A percentile compares a stretch with the other conserved stretches of the same genome.
These are phyloP conservation scores for Hapsidospora chrysogenum DNA, from an alignment of 495 filamentous ascomycete species.

Conservation along the genomic window DNA sequence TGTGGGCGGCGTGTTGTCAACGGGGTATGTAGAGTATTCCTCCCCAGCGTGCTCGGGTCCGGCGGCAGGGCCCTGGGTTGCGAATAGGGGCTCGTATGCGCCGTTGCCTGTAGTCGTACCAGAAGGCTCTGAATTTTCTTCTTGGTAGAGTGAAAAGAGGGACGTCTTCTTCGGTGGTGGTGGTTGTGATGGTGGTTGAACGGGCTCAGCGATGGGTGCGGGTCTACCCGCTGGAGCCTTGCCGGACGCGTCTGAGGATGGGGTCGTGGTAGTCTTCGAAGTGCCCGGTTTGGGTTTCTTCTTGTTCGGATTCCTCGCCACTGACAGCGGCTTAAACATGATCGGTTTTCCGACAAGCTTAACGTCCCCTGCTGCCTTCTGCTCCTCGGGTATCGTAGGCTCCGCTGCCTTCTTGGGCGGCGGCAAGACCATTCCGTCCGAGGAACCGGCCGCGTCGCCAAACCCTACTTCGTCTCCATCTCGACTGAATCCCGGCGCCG, in stretches of 20 bases:
- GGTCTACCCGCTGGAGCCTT: not conserved
- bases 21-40: not conserved
- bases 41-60: not conserved
- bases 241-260: constrained; percentile 5
- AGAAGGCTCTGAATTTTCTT: constrained; percentile 7
- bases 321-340: constrained; percentile 80
- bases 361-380: constrained; percentile 37
- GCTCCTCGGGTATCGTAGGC: constrained; percentile 24
- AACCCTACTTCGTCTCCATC: constrained; percentile 17
- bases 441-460: constrained; percentile 4
- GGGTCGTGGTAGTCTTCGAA: constrained; percentile 1
- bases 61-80: constrained; percentile 3
- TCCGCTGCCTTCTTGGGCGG: constrained; percentile 11
- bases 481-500: constrained; percentile 61
- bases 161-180: constrained; percentile 21
- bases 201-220: constrained; percentile 3
- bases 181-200: no score
- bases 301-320: constrained; percentile 51
- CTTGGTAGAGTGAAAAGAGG: constrained; percentile 26
- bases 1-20: not conserved
- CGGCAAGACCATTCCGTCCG: constrained; percentile 10
- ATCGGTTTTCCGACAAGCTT: constrained; percentile 60
- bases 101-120: constrained; percentile 4
- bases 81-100: constrained; percentile 26
- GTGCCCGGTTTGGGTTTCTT: constrained; percentile 20